Evolutionary conservation across 1,139 yeast species (phyloP).

Genomic region (Scheffersomyces quercinus): DNA sequence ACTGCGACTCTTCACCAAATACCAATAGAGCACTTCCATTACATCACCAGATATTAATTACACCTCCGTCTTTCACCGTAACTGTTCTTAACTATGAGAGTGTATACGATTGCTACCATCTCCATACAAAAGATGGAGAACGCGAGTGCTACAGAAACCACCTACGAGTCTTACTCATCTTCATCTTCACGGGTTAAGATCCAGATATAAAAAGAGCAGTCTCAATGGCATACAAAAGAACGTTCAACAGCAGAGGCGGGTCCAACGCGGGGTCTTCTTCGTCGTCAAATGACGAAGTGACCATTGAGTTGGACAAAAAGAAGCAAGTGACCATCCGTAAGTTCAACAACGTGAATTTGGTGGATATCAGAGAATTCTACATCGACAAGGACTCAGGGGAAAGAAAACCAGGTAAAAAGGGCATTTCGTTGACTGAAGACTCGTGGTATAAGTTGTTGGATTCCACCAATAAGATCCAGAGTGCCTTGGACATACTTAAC

Average conservation of each 20-base stretch:
- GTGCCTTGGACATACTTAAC: conserved; percentile 55
- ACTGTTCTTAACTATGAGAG: too few relatives aligned
- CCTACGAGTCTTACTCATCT: too few relatives aligned
- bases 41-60: too few relatives aligned
- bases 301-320: conserved; percentile 53
- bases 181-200: too few relatives aligned
- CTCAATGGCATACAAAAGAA: conserved; percentile 14
- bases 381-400: conserved; percentile 59
- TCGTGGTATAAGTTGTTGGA: conserved; percentile 61
- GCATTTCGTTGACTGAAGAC: conserved; percentile 75
- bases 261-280: conserved; percentile 5
- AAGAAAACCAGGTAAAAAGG: conserved; percentile 79
- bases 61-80: too few relatives aligned
- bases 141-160: too few relatives aligned
- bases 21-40: too few relatives aligned
- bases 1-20: too few relatives aligned
- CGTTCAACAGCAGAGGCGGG: conserved; percentile 2
- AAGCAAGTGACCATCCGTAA: conserved; percentile 72
- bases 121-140: too few relatives aligned
- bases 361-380: conserved; percentile 83
- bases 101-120: too few relatives aligned
- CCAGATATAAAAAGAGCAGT: too few relatives aligned
- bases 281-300: conserved; percentile 12
- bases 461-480: conserved; percentile 55
- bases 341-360: conserved; percentile 62